Percentiles rank a stretch among this genome's conserved stretches.
Conservation (phyloP, 1,139 yeast genomes). For the Blastobotrys persicus region DNA sequence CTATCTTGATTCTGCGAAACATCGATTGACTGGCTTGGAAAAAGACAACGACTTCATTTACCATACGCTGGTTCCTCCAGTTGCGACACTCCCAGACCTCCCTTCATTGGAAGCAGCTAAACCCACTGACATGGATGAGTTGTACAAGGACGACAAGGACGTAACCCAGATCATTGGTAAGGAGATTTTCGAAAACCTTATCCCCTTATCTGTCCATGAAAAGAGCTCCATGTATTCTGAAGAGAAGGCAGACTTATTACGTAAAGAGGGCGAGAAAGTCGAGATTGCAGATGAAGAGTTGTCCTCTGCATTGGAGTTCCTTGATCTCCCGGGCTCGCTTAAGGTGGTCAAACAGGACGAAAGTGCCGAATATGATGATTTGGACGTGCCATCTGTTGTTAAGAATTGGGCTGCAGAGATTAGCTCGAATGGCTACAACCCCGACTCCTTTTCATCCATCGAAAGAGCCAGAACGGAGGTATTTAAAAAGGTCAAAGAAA, state of each 20-base stretch:
- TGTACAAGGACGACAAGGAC: conserved; percentile 48
- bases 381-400: conserved; percentile 31
- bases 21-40: conserved; percentile 50
- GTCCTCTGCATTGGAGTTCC: conserved; percentile 71
- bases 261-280: conserved; percentile 71
- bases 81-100: conserved; percentile 55
- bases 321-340: conserved; percentile 70
- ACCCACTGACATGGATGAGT: conserved; percentile 56
- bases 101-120: conserved; percentile 78
- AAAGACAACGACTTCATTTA: conserved; percentile 90
- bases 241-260: conserved; percentile 72
- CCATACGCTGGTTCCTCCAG: conserved; percentile 69
- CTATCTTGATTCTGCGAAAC: conserved; percentile 37
- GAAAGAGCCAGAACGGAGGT: conserved; percentile 24
- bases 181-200: conserved; percentile 68
- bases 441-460: conserved; percentile 14
- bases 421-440: conserved; percentile 4
- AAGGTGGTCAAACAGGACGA: conserved; percentile 46
- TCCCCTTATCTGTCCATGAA: conserved; percentile 86
- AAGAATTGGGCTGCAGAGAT: conserved; percentile 38
- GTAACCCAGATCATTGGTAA: conserved; percentile 49
- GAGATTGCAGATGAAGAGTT: conserved; percentile 81
- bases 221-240: conserved; percentile 85
- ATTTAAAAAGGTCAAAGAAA: conserved; percentile 35
- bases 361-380: conserved; percentile 18